A percentile compares a stretch with the other conserved stretches of the same genome.
These are phyloP conservation scores for Erythrophleum fordii DNA, from an alignment of 306 rosid species.

Conservation along the genomic window DNA sequence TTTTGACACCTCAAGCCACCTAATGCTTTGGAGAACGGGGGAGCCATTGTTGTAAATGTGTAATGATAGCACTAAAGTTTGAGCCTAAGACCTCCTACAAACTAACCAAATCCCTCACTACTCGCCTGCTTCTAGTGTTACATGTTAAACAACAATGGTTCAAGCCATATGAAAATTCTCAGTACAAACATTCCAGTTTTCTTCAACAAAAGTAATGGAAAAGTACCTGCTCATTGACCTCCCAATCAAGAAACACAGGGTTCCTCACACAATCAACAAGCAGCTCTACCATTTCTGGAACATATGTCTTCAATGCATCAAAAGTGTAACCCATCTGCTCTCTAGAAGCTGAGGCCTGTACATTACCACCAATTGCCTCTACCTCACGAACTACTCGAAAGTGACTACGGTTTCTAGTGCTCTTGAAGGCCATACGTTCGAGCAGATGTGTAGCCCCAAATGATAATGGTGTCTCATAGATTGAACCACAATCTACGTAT, in stretches of 20 bases:
- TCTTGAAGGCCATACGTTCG: conserved; percentile 91
- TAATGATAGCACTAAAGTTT: neutral
- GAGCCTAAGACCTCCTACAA: too few species aligned
- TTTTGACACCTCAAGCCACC: neutral
- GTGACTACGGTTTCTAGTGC: conserved; percentile 81
- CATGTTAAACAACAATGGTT: conserved; percentile 14
- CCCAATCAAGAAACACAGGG: conserved; percentile 93
- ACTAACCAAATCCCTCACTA: too few species aligned
- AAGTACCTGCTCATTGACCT: conserved; percentile 88
- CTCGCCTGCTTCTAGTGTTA: too few species aligned
- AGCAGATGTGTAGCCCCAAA: conserved; percentile 86
- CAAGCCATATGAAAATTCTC: conserved; percentile 1
- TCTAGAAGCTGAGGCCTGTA: conserved; percentile 85
- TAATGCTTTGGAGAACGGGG: neutral
- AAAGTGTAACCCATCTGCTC: conserved; percentile 96
- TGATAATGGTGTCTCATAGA: conserved; percentile 76
- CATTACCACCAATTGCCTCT: conserved; percentile 93
- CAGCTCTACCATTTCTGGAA: conserved; percentile 94
- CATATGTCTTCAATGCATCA: conserved; percentile 84
- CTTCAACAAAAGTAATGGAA: conserved; percentile 15
- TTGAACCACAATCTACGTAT: conserved; percentile 78
- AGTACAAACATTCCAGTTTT: neutral
- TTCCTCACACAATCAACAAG: conserved; percentile 82
- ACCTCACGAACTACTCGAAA: conserved; percentile 86
- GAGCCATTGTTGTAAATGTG: neutral